Percentiles rank a stretch among this genome's conserved stretches.
phyloP scores from a whole-genome alignment of 345 rosid genomes.

The Lenwebbia sp. region DNA sequence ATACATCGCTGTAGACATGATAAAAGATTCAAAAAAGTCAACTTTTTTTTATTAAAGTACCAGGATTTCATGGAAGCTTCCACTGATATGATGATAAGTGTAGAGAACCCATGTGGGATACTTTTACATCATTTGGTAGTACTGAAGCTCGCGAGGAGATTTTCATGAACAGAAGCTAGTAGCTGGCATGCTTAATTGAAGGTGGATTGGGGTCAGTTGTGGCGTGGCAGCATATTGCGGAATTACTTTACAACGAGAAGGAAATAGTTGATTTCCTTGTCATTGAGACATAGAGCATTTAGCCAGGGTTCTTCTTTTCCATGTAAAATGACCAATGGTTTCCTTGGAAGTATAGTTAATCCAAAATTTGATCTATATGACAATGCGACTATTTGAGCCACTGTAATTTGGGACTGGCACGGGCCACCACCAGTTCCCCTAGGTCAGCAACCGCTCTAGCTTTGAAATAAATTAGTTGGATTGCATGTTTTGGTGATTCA shows the following conservation, averaged over 20 bases:
- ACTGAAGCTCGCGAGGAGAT: background rate
- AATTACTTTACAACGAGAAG: background rate
- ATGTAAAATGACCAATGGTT: background rate
- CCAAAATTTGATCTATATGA: background rate
- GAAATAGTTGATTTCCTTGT: background rate
- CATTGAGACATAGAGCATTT: background rate
- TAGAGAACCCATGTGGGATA: background rate
- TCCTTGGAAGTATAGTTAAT: background rate
- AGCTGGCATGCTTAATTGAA: background rate
- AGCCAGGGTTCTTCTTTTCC: background rate
- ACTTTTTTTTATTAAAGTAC: background rate
- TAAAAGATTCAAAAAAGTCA: background rate
- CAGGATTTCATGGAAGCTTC: background rate
- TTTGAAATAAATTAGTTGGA: background rate
- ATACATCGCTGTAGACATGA: background rate
- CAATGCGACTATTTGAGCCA: background rate
- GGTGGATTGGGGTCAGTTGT: background rate
- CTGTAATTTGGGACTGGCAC: background rate
- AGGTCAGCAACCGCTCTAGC: background rate
- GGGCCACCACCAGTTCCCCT: background rate
- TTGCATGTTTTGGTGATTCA: background rate
- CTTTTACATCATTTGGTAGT: background rate
- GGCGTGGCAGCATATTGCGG: background rate
- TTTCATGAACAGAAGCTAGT: background rate
- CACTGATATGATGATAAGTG: background rate